Base-by-base conservation (phyloP, 805 yeast species). In the Candida pini region DNA sequence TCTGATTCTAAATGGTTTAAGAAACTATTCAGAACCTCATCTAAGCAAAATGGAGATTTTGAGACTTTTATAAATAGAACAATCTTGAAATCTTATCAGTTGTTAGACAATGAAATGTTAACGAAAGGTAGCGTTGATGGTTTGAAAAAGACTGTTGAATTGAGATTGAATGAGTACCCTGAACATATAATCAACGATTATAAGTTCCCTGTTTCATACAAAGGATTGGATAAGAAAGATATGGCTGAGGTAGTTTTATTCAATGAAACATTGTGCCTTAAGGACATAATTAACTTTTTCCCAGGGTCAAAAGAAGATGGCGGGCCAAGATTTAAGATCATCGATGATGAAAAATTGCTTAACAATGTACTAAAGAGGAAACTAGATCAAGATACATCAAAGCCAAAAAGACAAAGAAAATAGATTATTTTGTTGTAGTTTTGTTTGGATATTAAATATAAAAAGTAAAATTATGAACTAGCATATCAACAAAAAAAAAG, bases 311-410 rank as follows among this genome's bases (percentile, higher is more conserved):
- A 43, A 7, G 39, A 29, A 4, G 44, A 49, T 10, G 38, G 38
- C 1, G 37, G 32, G 2, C 28, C 30, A 2, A 53, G 59, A 9
- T 72, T 64, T 43, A 59, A 56, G 33, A 40, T 70, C 20, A 71
- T 82, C 22, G 73, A 70, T 5, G 88, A 81, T 57, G 72, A 64
- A 2, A 80, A 78, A 51, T 52, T 81, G 28, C 53, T 78, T 30
- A 66, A 74, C 35, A 78, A 78, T 48, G 69, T 81, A 18, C 41
- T 75, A 39, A 82, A 81, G 51, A 68, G 78, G 43, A 68, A 65
- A 36, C 12, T 45, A 3, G 58, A 54, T 28, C 51, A 51, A 9
- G 53, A 49, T 13, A 52, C 48, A 6, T 49, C 43, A 15, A 35
- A 33, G 3, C 33, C 35, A 16, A 56, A 56, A 21, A 56, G 50